These are phyloP conservation scores for Trametes meyenii DNA, from an alignment of 768 basidiomycete species.

Conservation along the genomic window DNA sequence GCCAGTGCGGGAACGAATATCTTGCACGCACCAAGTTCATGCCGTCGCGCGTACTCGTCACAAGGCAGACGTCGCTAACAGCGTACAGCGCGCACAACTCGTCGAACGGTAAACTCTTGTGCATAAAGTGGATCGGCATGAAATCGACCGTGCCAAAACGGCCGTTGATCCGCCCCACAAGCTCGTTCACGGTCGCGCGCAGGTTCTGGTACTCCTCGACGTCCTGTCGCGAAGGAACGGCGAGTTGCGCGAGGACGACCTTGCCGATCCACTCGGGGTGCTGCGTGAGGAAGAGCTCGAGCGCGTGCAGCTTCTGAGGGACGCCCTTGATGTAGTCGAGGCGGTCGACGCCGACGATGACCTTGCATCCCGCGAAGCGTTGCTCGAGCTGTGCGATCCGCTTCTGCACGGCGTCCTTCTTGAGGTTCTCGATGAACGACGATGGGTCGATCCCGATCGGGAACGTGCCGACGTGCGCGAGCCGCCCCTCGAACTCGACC, in stretches of 20 bases:
- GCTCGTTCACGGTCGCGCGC: slow-evolving; percentile 93
- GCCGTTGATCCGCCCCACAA: slow-evolving; percentile 98
- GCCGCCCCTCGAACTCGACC: slow-evolving; percentile 92
- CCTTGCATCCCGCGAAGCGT: slow-evolving; percentile 91
- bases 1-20: slow-evolving; percentile 28
- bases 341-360: slow-evolving; percentile 98
- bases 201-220: slow-evolving; percentile 99
- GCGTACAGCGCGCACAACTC: slow-evolving; percentile 98
- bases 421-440: slow-evolving; percentile 87
- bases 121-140: slow-evolving; percentile 99
- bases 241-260: slow-evolving; percentile 95
- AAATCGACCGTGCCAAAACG: slow-evolving; percentile 99
- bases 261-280: slow-evolving; percentile 99
- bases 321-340: slow-evolving; percentile 99
- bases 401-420: slow-evolving; percentile 76
- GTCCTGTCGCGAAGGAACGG: slow-evolving; percentile 96
- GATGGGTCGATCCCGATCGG: slow-evolving; percentile 97
- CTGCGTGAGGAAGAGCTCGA: slow-evolving; percentile 95
- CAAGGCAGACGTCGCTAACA: slow-evolving; percentile 93
- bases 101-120: slow-evolving; percentile 90
- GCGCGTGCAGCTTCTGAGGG: slow-evolving; percentile 94
- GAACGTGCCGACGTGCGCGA: slow-evolving; percentile 97
- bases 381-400: slow-evolving; percentile 83
- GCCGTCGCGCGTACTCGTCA: slow-evolving; percentile 93
- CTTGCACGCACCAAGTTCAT: slow-evolving; percentile 88